Conservation (phyloP, 1,284 basidiomycete species). For the Pseudozyma sp. region DNA sequence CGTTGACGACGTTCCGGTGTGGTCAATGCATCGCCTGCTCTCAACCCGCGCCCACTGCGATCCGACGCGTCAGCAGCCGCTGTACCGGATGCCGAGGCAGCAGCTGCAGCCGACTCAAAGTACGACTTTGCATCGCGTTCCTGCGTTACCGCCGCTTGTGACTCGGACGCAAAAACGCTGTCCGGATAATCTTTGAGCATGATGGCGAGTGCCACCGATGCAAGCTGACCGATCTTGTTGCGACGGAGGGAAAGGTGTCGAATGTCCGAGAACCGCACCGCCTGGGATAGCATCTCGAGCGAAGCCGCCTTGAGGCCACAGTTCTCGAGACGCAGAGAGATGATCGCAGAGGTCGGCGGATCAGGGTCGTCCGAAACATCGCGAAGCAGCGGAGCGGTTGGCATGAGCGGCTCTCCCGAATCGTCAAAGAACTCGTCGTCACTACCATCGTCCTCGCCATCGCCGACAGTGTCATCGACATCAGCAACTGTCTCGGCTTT, state of each 20-base stretch:
- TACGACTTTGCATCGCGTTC: constrained; percentile 27
- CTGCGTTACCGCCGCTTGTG: neutral
- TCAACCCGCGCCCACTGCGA: constrained; percentile 18
- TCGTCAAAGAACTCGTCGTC: constrained; percentile 57
- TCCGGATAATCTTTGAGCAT: constrained; percentile 62
- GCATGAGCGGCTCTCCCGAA: constrained; percentile 63
- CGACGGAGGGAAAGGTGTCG: constrained; percentile 64
- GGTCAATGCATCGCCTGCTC: constrained; percentile 10
- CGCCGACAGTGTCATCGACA: neutral
- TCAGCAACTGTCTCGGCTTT: neutral
- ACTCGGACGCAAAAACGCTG: constrained; percentile 14
- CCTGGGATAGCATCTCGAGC: constrained; percentile 58
- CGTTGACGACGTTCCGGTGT: constrained; percentile 28
- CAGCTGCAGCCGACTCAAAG: constrained; percentile 17
- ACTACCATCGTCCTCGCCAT: constrained; percentile 35
- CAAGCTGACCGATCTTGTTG: constrained; percentile 54
- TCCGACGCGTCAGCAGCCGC: neutral
- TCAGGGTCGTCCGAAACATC: constrained; percentile 43
- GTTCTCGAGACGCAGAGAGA: constrained; percentile 63
- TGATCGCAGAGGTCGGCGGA: constrained; percentile 46
- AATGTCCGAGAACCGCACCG: constrained; percentile 60
- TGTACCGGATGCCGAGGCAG: neutral
- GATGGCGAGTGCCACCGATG: constrained; percentile 49
- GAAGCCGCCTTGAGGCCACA: constrained; percentile 56
- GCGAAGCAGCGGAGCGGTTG: constrained; percentile 53